These are phyloP conservation scores for Begonia masoniana DNA, from an alignment of 306 rosid species.

Conservation along the genomic window DNA sequence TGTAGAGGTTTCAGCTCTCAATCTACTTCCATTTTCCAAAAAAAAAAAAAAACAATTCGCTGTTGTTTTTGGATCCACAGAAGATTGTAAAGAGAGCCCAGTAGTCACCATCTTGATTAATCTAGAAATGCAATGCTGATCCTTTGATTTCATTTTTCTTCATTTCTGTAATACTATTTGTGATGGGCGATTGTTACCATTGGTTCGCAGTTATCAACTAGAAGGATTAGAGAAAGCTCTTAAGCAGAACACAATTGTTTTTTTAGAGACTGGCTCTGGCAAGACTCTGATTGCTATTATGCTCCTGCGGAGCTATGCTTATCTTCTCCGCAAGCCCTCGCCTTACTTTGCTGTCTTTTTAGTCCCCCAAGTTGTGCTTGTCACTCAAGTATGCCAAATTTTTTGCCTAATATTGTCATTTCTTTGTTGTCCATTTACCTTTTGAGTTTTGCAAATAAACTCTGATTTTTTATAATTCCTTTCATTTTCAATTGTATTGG, in stretches of 20 bases:
- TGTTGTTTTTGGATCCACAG: too few relatives aligned
- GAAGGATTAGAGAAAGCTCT: conserved; percentile 63
- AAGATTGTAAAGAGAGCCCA: too few relatives aligned
- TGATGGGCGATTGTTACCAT: conserved; percentile 3
- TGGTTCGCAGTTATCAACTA: conserved; percentile 49
- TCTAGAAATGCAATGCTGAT: neutral
- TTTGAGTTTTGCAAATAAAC: too few relatives aligned
- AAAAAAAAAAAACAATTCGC: too few relatives aligned
- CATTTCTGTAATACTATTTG: neutral
- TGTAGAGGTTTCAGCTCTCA: too few relatives aligned
- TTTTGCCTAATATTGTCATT: neutral
- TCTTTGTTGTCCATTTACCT: neutral
- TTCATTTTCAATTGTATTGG: too few relatives aligned
- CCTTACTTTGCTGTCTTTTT: conserved; percentile 52
- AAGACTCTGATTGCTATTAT: conserved; percentile 80
- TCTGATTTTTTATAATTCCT: too few relatives aligned
- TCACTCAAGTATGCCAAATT: conserved; percentile 39
- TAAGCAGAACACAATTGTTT: conserved; percentile 51
- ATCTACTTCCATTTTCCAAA: too few relatives aligned
- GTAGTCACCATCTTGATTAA: too few relatives aligned
- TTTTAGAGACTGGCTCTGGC: conserved; percentile 87
- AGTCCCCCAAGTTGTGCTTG: conserved; percentile 81
- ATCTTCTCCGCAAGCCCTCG: conserved; percentile 60
- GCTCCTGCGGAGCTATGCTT: conserved; percentile 71
- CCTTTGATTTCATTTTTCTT: neutral